Evolutionary conservation across 371 early-diverging fungal species (phyloP).

Genomic region (Choanephora cucurbitarum): DNA sequence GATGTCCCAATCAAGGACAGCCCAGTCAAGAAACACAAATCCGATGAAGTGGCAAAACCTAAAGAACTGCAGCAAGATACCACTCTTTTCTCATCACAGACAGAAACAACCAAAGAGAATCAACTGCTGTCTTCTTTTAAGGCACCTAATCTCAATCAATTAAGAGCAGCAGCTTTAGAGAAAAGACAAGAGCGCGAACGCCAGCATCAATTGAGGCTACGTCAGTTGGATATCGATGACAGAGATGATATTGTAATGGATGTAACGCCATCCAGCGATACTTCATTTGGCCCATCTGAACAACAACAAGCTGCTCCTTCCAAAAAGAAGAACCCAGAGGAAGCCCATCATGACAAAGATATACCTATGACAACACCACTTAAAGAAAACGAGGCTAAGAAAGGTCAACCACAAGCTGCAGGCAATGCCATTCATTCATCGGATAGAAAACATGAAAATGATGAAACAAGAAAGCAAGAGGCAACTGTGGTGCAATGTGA

Average conservation of each 20-base stretch:
- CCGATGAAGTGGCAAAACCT: not conserved
- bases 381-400: too few relatives aligned
- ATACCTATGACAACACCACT: too few relatives aligned
- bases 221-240: slow-evolving; percentile 17
- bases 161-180: not conserved
- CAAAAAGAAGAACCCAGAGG: not conserved
- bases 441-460: too few relatives aligned
- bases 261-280: not conserved
- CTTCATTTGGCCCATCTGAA: not conserved
- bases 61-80: too few relatives aligned
- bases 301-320: not conserved
- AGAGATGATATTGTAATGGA: slow-evolving; percentile 23
- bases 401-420: too few relatives aligned
- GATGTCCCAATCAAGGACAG: not conserved
- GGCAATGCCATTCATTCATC: too few relatives aligned
- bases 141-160: not conserved
- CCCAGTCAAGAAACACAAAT: not conserved
- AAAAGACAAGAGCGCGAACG: not conserved
- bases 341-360: not conserved
- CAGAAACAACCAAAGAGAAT: too few relatives aligned
- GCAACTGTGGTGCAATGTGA: too few relatives aligned
- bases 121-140: too few relatives aligned
- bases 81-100: too few relatives aligned
- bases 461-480: too few relatives aligned
- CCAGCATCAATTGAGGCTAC: not conserved